Evolutionary conservation across 345 rosid genomes (phyloP), one percentile per base, ranked within the genome.

Genomic region (Rhizophora apiculata): DNA sequence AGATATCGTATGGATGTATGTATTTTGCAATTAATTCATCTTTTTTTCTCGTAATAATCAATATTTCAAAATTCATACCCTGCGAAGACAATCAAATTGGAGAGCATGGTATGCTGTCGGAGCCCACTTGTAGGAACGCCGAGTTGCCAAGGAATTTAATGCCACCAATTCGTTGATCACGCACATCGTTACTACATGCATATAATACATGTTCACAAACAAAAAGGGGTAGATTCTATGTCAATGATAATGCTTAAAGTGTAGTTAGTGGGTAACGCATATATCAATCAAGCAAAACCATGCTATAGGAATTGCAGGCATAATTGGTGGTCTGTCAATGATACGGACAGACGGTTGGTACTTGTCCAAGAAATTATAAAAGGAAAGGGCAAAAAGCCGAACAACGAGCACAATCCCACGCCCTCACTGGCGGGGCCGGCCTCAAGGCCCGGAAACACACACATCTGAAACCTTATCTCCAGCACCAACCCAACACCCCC

Each of bases 391-490:
- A 58, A 74, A 79, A 79, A 70, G 79, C 74, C 69, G 69, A 82
- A 70, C 76, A 74, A 71, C 72, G 68, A 67, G 83, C 83, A 77
- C 78, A 67, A 68, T 65, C 48, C 46, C 58, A 37, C 69, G n/a
- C 56, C 53, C 63, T 48, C 34, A 79, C 39, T 82, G 83, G 83
- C 67, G 54, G 74, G 56, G 65, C 36, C 16, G 30, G 72, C 80
- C 82, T 22, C 63, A 69, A 68, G 71, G 58, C 15, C 69, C 62
- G 77, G 79, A 67, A 70, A 73, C 75, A 76, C 64, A 73, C 75
- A 76, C 64, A 66, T 73, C 64, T 56, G 78, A 82, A 82, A 75
- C 84, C 84, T 83, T 83, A 83, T 83, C 86, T 76, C 80, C 79
- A 79, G 56, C 81, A 76, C 72, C 75, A 63, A 73, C 67, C 49